Conservation (phyloP, 2,329 filamentous ascomycete species). For the Xylaria sp. region DNA sequence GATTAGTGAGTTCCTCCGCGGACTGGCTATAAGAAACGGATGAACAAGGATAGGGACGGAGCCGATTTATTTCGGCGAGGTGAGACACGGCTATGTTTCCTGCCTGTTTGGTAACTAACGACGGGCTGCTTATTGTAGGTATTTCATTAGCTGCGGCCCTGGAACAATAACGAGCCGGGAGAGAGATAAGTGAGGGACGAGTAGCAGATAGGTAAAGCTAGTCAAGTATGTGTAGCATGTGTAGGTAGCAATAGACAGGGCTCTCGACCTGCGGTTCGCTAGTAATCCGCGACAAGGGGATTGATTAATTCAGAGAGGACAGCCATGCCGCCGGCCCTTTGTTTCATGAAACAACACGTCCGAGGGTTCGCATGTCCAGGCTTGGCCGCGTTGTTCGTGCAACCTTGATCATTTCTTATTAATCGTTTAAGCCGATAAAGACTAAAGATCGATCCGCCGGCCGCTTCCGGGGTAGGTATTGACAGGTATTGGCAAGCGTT, state of each 20-base stretch:
- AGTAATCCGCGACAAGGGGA: not conserved
- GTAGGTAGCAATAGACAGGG: not conserved
- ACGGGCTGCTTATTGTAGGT: constrained; percentile 5
- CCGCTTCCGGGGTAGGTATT: not conserved
- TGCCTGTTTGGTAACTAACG: not conserved
- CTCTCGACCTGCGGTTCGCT: constrained; percentile 7
- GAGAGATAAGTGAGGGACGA: not conserved
- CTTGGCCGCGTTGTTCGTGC: constrained; percentile 11
- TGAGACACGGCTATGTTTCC: not conserved
- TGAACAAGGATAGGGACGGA: not conserved
- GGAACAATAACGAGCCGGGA: not conserved
- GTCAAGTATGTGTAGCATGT: too few species aligned
- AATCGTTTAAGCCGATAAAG: not conserved
- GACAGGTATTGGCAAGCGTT: not conserved
- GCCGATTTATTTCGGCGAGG: not conserved
- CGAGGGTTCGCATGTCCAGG: constrained; percentile 1
- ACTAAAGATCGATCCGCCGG: not conserved
- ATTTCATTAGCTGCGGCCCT: not conserved
- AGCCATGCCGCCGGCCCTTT: constrained; percentile 3
- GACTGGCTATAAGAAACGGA: not conserved
- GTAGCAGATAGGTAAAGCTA: too few species aligned
- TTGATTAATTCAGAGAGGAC: not conserved
- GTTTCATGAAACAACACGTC: constrained; percentile 18
- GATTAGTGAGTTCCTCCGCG: not conserved
- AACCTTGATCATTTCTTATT: constrained; percentile 17